phyloP scores from a whole-genome alignment of 2,329 filamentous ascomycete species.

The Aspergillus chevalieri region DNA sequence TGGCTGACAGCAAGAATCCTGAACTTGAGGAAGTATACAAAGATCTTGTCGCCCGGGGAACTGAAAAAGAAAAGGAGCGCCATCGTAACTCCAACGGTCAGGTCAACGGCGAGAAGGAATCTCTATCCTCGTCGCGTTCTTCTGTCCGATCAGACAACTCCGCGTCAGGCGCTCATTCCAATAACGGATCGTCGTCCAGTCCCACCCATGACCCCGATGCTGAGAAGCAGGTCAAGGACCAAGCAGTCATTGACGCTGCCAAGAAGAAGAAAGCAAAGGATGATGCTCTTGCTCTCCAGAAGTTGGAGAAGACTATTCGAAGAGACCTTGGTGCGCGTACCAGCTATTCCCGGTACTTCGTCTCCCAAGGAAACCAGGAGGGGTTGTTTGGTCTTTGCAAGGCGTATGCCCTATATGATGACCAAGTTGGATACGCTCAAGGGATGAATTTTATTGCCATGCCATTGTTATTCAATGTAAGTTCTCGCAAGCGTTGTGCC shows the following conservation, averaged over 20 bases:
- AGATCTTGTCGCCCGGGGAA: constrained; percentile 72
- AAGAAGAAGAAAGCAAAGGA: constrained; percentile 74
- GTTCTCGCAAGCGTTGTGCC: constrained; percentile 17
- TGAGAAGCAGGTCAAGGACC: constrained; percentile 60
- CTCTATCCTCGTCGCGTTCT: constrained; percentile 68
- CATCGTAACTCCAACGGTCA: constrained; percentile 47
- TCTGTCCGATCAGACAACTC: constrained; percentile 77
- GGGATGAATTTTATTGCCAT: constrained; percentile 99
- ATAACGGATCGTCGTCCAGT: constrained; percentile 45
- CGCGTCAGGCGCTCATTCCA: constrained; percentile 51
- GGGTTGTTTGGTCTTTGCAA: constrained; percentile 94
- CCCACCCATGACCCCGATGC: constrained; percentile 56
- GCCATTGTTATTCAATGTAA: constrained; percentile 88
- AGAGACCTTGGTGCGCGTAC: constrained; percentile 87
- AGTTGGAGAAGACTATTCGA: constrained; percentile 85
- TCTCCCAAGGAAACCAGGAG: constrained; percentile 85
- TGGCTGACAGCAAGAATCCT: constrained; percentile 91
- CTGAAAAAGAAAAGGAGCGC: constrained; percentile 67
- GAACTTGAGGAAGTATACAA: constrained; percentile 82
- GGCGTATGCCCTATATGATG: constrained; percentile 92
- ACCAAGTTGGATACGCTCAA: constrained; percentile 91
- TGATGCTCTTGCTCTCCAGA: constrained; percentile 65
- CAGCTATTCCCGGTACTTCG: constrained; percentile 93
- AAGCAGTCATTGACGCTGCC: constrained; percentile 59
- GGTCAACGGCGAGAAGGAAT: constrained; percentile 59